A percentile compares a stretch with the other conserved stretches of the same genome.
Evolutionary conservation across 352 stramenopile genomes (phyloP).

Genomic region (Pythium dissotocum): DNA sequence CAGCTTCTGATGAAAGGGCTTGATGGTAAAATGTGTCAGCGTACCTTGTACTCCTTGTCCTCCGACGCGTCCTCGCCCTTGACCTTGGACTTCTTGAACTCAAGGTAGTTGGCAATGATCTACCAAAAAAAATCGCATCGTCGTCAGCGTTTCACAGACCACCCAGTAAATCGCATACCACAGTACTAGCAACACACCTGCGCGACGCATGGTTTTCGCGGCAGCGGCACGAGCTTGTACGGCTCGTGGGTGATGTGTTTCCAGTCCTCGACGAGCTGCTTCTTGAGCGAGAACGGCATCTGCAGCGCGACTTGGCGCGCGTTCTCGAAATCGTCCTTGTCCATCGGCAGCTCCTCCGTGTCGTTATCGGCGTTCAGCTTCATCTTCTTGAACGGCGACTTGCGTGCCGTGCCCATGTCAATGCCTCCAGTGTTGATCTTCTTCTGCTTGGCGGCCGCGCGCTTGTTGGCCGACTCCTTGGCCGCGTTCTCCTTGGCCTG

Average conservation of each 20-base stretch:
- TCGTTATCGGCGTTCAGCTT: conserved; percentile 66
- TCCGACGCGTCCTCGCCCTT: conserved; percentile 46
- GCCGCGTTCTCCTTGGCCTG: conserved; percentile 36
- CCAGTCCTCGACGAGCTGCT: conserved; percentile 92
- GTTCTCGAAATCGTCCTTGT: conserved; percentile 20
- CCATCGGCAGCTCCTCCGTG: conserved; percentile 55
- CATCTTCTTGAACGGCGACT: conserved; percentile 80
- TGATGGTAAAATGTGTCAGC: not conserved
- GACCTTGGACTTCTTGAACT: conserved; percentile 73
- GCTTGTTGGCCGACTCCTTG: conserved; percentile 26
- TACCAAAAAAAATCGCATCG: conserved; percentile 29
- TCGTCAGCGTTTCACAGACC: not conserved
- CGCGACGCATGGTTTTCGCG: conserved; percentile 69
- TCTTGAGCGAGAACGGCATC: conserved; percentile 92
- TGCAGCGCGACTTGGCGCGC: conserved; percentile 66
- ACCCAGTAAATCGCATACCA: not conserved
- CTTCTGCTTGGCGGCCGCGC: conserved; percentile 45
- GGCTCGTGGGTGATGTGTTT: conserved; percentile 81
- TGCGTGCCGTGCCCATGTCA: conserved; percentile 46
- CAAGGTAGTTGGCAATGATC: conserved; percentile 82
- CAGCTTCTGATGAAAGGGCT: not conserved
- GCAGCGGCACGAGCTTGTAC: conserved; percentile 79
- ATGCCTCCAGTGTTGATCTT: conserved; percentile 67
- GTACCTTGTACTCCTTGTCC: conserved; percentile 75
- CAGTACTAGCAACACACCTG: conserved; percentile 30